phyloP scores from a whole-genome alignment of 2,329 filamentous ascomycete species.

The Neopestalotiopsis sp. region DNA sequence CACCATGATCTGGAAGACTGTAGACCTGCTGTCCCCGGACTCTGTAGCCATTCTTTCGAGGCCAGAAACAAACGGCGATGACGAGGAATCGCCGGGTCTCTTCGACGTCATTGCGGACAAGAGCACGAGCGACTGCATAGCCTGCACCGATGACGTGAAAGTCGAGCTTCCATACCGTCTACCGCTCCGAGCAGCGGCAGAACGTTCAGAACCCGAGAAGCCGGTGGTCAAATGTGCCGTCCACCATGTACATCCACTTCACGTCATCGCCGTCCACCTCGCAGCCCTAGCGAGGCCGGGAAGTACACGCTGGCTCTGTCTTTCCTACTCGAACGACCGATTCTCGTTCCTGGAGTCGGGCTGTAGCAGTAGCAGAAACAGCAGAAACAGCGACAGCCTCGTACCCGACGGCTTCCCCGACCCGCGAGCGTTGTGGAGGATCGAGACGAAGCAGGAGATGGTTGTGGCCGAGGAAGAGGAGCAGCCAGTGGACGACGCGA shows the following conservation, averaged over 20 bases:
- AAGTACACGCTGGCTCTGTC: slow-evolving; percentile 9
- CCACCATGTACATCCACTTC: not conserved
- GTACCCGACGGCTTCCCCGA: slow-evolving; percentile 5
- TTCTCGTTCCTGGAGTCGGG: slow-evolving; percentile 1
- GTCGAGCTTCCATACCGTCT: slow-evolving; percentile 3
- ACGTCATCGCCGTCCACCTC: slow-evolving; percentile 15
- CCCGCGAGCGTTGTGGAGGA: slow-evolving; percentile 12
- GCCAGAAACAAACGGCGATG: not conserved
- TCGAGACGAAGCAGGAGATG: slow-evolving; percentile 11
- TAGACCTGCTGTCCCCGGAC: slow-evolving; percentile 1
- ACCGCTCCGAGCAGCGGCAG: not conserved
- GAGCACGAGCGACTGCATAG: slow-evolving; percentile 16
- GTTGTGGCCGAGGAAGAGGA: not conserved
- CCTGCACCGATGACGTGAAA: slow-evolving; percentile 3
- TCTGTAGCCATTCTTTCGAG: not conserved
- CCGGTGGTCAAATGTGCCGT: not conserved
- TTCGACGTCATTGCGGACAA: slow-evolving; percentile 17
- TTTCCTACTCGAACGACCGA: slow-evolving; percentile 16
- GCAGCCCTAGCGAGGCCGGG: slow-evolving; percentile 9
- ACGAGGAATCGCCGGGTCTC: not conserved
- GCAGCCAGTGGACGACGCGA: not conserved
- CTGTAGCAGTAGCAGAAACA: too few species aligned
- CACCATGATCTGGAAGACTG: slow-evolving; percentile 13
- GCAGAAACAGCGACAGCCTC: not conserved
- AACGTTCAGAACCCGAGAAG: not conserved